A percentile compares a stretch with the other conserved stretches of the same genome.
Conservation (phyloP, 1,139 yeast species). For the Debaryomyces nepalensis region DNA sequence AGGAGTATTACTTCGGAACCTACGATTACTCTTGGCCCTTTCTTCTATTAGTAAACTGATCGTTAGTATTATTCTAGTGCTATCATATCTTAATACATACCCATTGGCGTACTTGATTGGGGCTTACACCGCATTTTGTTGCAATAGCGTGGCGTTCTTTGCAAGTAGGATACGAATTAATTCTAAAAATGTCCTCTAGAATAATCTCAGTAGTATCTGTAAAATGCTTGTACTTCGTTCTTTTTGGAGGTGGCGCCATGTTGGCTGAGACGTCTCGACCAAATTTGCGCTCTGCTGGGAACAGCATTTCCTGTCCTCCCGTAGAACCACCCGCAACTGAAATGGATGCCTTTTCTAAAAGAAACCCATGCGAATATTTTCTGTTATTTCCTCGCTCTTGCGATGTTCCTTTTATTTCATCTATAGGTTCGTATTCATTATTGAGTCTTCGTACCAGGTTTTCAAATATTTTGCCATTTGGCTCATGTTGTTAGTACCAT, state of each 20-base stretch:
- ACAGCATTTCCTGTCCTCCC: too few relatives aligned
- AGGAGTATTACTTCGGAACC: too few relatives aligned
- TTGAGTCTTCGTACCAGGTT: neutral
- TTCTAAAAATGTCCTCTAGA: slow-evolving; percentile 20
- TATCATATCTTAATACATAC: slow-evolving; percentile 22
- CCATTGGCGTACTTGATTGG: slow-evolving; percentile 39
- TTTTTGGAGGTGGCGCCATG: neutral
- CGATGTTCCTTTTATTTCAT: neutral
- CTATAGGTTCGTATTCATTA: neutral
- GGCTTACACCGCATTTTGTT: slow-evolving; percentile 29
- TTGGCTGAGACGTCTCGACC: neutral
- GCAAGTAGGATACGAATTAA: slow-evolving; percentile 27
- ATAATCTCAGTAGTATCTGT: slow-evolving; percentile 13
- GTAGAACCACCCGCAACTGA: too few relatives aligned
- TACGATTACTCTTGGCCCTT: slow-evolving; percentile 26
- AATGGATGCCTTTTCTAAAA: slow-evolving; percentile 13
- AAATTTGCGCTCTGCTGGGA: neutral
- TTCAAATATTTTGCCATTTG: neutral
- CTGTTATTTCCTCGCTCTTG: neutral
- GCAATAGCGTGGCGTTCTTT: slow-evolving; percentile 34
- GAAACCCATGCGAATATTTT: slow-evolving; percentile 11
- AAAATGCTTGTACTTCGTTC: slow-evolving; percentile 13
- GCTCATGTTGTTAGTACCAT: neutral
- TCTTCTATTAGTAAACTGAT: slow-evolving; percentile 34
- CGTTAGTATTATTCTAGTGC: neutral